These are phyloP conservation scores for Schizosaccharomyces japonicus DNA, from an alignment of 805 yeast genomes.

Conservation along the genomic window DNA sequence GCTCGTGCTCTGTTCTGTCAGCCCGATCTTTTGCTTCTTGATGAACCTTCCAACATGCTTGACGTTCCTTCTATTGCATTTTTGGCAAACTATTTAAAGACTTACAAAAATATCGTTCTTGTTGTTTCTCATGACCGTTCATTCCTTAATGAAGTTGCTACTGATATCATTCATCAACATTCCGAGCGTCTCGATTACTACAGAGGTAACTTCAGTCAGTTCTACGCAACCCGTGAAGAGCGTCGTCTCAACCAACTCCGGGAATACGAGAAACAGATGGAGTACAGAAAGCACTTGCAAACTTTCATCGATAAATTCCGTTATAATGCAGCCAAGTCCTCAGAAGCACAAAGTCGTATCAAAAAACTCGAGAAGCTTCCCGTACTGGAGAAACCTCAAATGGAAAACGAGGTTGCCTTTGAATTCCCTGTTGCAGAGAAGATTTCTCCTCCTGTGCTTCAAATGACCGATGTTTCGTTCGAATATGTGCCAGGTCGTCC, in stretches of 20 bases:
- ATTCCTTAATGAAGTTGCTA: conserved; percentile 89
- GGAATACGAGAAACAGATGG: conserved; percentile 96
- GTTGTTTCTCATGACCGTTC: conserved; percentile 97
- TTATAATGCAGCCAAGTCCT: conserved; percentile 90
- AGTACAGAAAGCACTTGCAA: conserved; percentile 78
- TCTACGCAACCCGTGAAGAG: conserved; percentile 84
- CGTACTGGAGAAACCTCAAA: conserved; percentile 77
- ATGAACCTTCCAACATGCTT: conserved; percentile 99
- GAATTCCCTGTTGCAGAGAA: conserved; percentile 88
- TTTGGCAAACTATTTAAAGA: conserved; percentile 65
- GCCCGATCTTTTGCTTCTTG: conserved; percentile 77
- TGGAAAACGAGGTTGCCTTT: conserved; percentile 62
- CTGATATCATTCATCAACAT: conserved; percentile 94
- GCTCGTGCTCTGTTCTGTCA: conserved; percentile 95
- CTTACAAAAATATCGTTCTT: conserved; percentile 69
- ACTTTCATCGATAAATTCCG: conserved; percentile 86
- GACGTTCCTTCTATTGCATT: conserved; percentile 96
- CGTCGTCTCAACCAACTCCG: conserved; percentile 77
- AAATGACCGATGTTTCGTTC: conserved; percentile 63
- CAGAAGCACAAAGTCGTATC: conserved; percentile 94
- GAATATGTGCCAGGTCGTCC: conserved; percentile 48
- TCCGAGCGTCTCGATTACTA: conserved; percentile 91
- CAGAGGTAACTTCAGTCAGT: conserved; percentile 71
- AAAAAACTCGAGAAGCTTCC: conserved; percentile 91
- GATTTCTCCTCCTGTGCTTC: conserved; percentile 80